Evolutionary conservation across 257 asterid genomes (phyloP).

Genomic region (Thymus mandschuricus): DNA sequence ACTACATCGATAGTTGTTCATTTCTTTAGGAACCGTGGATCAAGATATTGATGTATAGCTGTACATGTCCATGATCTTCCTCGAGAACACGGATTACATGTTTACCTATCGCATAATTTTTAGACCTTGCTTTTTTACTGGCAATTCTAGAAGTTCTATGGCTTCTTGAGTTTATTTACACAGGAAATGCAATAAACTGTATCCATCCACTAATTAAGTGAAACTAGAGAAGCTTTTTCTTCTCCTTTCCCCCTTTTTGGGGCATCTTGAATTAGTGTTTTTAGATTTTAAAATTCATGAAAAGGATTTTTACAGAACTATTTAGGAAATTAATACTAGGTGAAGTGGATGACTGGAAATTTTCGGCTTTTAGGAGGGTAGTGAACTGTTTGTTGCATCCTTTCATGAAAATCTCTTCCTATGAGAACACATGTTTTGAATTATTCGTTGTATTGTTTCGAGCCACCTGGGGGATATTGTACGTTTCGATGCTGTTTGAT

Average conservation of each 20-base stretch:
- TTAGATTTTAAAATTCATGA: constrained; percentile 2
- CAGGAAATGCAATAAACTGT: not conserved
- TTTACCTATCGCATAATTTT: not conserved
- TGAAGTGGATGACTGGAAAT: no score
- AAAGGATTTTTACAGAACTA: no score
- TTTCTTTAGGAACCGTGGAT: not conserved
- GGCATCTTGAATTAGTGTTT: not conserved
- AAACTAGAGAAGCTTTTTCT: not conserved
- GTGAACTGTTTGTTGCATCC: no score
- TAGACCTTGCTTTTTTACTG: not conserved
- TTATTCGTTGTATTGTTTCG: no score
- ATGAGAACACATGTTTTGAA: no score
- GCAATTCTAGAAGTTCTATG: not conserved
- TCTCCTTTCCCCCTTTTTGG: no score
- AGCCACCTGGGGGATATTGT: no score
- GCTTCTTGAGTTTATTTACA: not conserved
- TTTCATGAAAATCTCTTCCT: no score
- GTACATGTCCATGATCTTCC: not conserved
- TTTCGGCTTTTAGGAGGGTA: no score
- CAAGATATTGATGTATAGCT: not conserved
- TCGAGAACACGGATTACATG: not conserved
- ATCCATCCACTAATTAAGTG: constrained; percentile 1
- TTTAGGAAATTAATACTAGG: no score
- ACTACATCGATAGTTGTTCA: constrained; percentile 8
- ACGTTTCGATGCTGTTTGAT: no score